A percentile compares a stretch with the other conserved stretches of the same genome.
These are phyloP conservation scores for Psilocybe azurescens DNA, from an alignment of 768 basidiomycete genomes.

Conservation along the genomic window DNA sequence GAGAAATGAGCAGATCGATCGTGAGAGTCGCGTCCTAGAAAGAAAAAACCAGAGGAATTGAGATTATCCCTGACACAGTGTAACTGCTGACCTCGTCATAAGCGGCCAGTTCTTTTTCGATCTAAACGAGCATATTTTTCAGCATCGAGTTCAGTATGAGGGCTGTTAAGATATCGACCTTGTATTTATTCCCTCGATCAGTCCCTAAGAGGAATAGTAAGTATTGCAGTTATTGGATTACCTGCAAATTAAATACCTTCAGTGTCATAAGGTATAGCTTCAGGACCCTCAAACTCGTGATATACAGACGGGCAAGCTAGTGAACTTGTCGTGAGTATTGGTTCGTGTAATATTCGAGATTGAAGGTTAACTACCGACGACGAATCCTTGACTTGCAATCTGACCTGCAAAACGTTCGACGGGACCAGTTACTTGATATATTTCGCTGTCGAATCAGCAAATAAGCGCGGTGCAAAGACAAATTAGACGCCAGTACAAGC, in stretches of 20 bases:
- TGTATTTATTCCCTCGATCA: conserved; percentile 90
- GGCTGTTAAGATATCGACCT: conserved; percentile 49
- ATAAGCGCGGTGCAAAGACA: not conserved
- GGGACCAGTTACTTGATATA: conserved; percentile 96
- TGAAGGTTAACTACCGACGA: conserved; percentile 65
- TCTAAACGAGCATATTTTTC: conserved; percentile 45
- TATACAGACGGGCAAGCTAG: conserved; percentile 84
- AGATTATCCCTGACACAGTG: not conserved
- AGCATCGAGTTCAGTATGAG: not conserved
- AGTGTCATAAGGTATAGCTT: conserved; percentile 85
- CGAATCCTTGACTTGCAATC: conserved; percentile 86
- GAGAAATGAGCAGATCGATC: conserved; percentile 73
- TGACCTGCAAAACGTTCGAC: conserved; percentile 92
- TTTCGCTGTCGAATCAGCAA: conserved; percentile 63
- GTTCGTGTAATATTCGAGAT: not conserved
- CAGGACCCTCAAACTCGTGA: conserved; percentile 92
- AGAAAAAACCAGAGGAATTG: not conserved
- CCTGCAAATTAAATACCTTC: conserved; percentile 59
- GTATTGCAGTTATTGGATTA: not conserved
- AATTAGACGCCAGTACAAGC: conserved; percentile 34
- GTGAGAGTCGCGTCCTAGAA: conserved; percentile 77
- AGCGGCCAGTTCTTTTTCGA: conserved; percentile 85
- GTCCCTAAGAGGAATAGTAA: conserved; percentile 22
- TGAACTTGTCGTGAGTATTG: not conserved
- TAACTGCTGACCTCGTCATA: conserved; percentile 76